Evolutionary conservation across 2,329 filamentous ascomycete species (phyloP), one percentile per base, ranked within the genome.

Genomic region (Diaporthe vexans): DNA sequence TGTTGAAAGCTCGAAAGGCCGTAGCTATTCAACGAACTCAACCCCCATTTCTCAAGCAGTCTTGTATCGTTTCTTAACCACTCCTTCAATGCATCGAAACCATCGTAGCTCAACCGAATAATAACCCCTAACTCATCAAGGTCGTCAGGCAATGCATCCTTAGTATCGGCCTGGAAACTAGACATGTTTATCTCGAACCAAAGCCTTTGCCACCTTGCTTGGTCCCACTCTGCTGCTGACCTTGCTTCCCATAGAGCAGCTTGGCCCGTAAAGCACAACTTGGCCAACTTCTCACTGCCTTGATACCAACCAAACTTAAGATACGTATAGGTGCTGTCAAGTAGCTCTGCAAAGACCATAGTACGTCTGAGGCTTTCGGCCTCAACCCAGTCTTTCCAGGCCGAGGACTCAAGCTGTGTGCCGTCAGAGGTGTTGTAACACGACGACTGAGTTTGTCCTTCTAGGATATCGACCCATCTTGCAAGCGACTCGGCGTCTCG

Each of bases 351-450:
- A 29, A 54, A 54, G 51, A 54, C 11, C 10, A 54, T 15, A 26
- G 51, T 54, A 54, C 51, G 51, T 54, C 51, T 10, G 51, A 54
- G 51, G n/a, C 51, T 54, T 54, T 54, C 51, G 51, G n/a, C 51
- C 26, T 15, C 13, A 7, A 54, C 24, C 51, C 51, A 54, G 4
- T 54, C 51, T 54, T 54, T 54, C 51, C 51, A 54, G 11, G 6
- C 10, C n/a, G 51, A 54, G 17, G 13, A 24, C 6, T 54, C 51
- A 17, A 29, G 11, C 51, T 54, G 51, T 54, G 24, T 29, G 21
- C 51, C 24, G 51, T 54, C 51, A 5, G 13, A 15, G 24, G 4
- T 13, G 11, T 17, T 54, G 26, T 26, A 1, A 8, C 3, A 26
- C 9, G 24, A 54, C 51, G 13, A 15, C 24, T 54, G 51, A 17